Conservation (phyloP, 2,329 filamentous ascomycete species). For the Xylariaceae sp. region DNA sequence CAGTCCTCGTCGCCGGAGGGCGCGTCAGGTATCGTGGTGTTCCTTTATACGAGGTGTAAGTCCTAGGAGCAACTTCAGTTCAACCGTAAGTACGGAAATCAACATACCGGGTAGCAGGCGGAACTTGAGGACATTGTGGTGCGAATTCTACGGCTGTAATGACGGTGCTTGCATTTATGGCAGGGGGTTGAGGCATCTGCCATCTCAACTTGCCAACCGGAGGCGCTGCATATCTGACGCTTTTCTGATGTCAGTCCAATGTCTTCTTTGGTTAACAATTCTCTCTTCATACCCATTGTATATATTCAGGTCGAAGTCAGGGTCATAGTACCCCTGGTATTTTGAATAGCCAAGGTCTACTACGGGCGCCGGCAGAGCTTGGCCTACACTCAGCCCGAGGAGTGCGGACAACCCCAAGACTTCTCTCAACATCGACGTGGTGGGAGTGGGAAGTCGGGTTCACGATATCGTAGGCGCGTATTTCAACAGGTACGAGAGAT, state of each 20-base stretch:
- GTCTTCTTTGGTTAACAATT: not conserved
- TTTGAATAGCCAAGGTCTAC: constrained; percentile 43
- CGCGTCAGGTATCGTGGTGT: not conserved
- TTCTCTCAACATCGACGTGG: constrained; percentile 6
- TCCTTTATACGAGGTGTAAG: constrained; percentile 6
- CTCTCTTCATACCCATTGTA: constrained; percentile 39
- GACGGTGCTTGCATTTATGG: constrained; percentile 28
- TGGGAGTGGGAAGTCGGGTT: not conserved
- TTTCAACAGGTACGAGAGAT: not conserved
- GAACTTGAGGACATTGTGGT: constrained; percentile 34
- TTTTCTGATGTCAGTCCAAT: constrained; percentile 22
- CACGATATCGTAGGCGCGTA: not conserved
- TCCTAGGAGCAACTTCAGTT: not conserved
- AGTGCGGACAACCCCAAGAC: constrained; percentile 3
- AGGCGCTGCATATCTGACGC: constrained; percentile 42
- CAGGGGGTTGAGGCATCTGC: constrained; percentile 35
- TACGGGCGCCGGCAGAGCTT: constrained; percentile 17
- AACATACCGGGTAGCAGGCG: constrained; percentile 15
- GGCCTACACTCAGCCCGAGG: constrained; percentile 5
- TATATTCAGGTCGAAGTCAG: constrained; percentile 37
- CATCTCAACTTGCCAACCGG: constrained; percentile 41
- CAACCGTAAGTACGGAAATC: not conserved
- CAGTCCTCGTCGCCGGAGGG: constrained; percentile 41
- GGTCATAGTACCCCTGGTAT: constrained; percentile 41
- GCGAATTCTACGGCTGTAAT: constrained; percentile 31